A percentile compares a stretch with the other conserved stretches of the same genome.
phyloP scores from a whole-genome alignment of 176 grass and related monocot species.

The Elaeis guineensis region DNA sequence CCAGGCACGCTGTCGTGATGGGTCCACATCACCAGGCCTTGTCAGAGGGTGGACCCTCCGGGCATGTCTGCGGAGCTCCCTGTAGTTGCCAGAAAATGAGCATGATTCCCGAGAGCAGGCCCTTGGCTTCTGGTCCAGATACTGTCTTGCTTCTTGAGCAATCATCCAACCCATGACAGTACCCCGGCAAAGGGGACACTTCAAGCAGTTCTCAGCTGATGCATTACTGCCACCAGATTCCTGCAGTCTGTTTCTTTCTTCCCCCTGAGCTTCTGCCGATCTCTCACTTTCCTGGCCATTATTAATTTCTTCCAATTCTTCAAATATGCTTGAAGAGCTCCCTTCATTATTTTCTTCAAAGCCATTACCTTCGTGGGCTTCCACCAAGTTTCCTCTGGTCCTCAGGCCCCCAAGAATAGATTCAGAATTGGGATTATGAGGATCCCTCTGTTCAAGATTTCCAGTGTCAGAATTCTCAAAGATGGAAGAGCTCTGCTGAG shows the following conservation, averaged over 20 bases:
- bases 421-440: conserved; percentile 11
- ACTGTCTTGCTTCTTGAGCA: conserved; percentile 56
- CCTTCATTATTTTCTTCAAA: conserved; percentile 20
- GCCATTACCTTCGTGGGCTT: conserved; percentile 15
- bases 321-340: conserved; percentile 1
- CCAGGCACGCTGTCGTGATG: conserved; percentile 52
- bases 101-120: conserved; percentile 50
- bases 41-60: conserved; percentile 54
- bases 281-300: conserved; percentile 22
- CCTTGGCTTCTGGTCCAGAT: conserved; percentile 61
- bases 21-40: conserved; percentile 59
- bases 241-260: conserved; percentile 13
- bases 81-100: conserved; percentile 63
- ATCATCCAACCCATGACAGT: conserved; percentile 45
- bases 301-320: conserved; percentile 26
- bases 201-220: conserved; percentile 24
- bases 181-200: conserved; percentile 75
- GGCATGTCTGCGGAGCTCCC: conserved; percentile 61
- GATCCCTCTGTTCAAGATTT: conserved; percentile 21
- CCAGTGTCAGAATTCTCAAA: conserved; percentile 19
- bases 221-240: conserved; percentile 26
- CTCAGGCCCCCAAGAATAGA: conserved; percentile 4
- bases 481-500: conserved; percentile 24
- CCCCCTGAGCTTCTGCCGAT: conserved; percentile 24
- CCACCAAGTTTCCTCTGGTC: conserved; percentile 21